Evolutionary conservation across 495 filamentous ascomycete species (phyloP).

Genomic region (Amorphotheca resinae): DNA sequence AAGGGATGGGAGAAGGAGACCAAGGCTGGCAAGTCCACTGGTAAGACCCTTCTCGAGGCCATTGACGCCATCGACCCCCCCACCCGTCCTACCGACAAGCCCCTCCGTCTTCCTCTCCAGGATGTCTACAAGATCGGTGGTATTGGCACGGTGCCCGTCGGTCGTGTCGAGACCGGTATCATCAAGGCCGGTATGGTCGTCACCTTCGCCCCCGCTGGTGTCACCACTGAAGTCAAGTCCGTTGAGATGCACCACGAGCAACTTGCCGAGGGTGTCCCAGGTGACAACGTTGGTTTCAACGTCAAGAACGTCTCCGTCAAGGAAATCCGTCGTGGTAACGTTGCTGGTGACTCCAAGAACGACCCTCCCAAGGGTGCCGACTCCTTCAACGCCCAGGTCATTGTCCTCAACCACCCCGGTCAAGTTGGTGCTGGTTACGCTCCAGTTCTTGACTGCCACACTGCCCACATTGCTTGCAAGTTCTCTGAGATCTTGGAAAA

Average conservation of each 20-base stretch:
- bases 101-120: constrained; percentile 99
- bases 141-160: constrained; percentile 99
- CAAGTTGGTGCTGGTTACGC: constrained; percentile 99
- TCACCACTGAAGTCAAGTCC: constrained; percentile 99
- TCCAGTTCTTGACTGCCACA: constrained; percentile 98
- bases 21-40: constrained; percentile 78
- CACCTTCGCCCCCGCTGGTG: constrained; percentile 90
- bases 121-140: constrained; percentile 99
- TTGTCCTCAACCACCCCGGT: constrained; percentile 99
- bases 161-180: constrained; percentile 98
- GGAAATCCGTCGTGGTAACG: constrained; percentile 99
- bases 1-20: constrained; percentile 99
- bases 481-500: constrained; percentile 97
- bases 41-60: constrained; percentile 98
- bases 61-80: constrained; percentile 95
- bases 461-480: constrained; percentile 99
- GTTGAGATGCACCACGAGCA: constrained; percentile 99
- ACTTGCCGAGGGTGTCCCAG: constrained; percentile 88
- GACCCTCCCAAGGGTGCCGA: constrained; percentile 83
- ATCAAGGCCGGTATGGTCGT: constrained; percentile 98
- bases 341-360: constrained; percentile 99
- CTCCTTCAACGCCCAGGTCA: constrained; percentile 98
- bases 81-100: constrained; percentile 88
- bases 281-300: constrained; percentile 99
- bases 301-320: constrained; percentile 99